Base-by-base conservation (phyloP, 805 yeast genomes). In the Torulaspora gathmanii region DNA sequence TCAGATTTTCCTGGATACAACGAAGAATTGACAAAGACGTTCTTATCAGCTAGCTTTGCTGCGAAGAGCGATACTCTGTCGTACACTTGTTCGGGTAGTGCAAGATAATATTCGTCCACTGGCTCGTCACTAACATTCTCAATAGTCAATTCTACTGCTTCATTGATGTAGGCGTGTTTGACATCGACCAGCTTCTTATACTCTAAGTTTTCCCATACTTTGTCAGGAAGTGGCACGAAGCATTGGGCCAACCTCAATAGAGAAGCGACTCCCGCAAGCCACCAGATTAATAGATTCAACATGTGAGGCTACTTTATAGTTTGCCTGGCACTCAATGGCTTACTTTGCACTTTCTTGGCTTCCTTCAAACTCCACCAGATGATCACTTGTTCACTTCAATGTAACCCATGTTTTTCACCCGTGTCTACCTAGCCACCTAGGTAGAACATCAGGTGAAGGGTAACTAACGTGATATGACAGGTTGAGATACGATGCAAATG, bases 161-260 rank as follows among this genome's bases (percentile, higher is more conserved):
- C 95, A 52, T 77, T 78, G 33, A 79, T 74, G 61, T 83, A 89
- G 2, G 89, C 68, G 52, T 77, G 78, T 25, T 76, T 60, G 40
- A 89, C 73, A 56, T 88, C 96, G 29, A 87, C 57, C 7, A 73
- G 62, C 53, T 86, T 79, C 11, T 68, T 61, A 52, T 77, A 73
- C 25, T 78, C 73, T 26, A 67, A 57, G 63, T 87, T 88, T 56
- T 75, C 80, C 76, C 76, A 72, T 15, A 58, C 46, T 30, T 38
- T 44, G 4, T 60, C 57, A 7, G 59, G 53, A 22, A 44, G 37
- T 33, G 44, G 42, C 36, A 36, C 27, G n/a, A 37, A 42, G 38
- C 52, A 45, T n/a, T 35, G 40, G 22, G 34, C 41, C 31, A 40
- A 31, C 34, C 35, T 39, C 23, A 40, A 27, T 22, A 46, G 29